phyloP scores from a whole-genome alignment of 2,329 filamentous ascomycete species.

The Xylariales sp. region DNA sequence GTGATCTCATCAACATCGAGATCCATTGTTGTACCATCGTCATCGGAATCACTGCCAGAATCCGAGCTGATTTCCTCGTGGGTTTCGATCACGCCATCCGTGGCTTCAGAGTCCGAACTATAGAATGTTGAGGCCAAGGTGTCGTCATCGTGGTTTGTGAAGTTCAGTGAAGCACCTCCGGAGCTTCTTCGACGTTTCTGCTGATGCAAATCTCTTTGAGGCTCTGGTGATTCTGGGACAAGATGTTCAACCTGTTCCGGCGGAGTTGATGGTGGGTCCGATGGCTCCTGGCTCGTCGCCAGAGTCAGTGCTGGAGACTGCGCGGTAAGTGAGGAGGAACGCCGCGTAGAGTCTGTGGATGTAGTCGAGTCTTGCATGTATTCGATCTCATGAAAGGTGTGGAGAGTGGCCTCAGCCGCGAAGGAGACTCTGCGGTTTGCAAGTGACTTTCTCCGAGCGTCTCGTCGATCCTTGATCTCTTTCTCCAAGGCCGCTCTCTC shows the following conservation, averaged over 20 bases:
- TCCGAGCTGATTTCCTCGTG: slow-evolving; percentile 44
- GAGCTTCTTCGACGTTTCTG: slow-evolving; percentile 61
- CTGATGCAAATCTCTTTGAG: slow-evolving; percentile 61
- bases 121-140: slow-evolving; percentile 74
- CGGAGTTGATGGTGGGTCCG: slow-evolving; percentile 57
- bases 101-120: slow-evolving; percentile 60
- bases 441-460: slow-evolving; percentile 86
- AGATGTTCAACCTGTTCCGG: slow-evolving; percentile 57
- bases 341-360: slow-evolving; percentile 69
- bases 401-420: slow-evolving; percentile 91
- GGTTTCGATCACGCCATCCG: slow-evolving; percentile 51
- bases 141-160: slow-evolving; percentile 61
- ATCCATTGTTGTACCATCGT: slow-evolving; percentile 73
- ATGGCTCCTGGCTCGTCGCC: slow-evolving; percentile 37
- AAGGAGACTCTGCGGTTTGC: slow-evolving; percentile 94
- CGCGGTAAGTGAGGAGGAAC: slow-evolving; percentile 57
- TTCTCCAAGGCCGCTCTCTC: slow-evolving; percentile 56
- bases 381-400: slow-evolving; percentile 95
- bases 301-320: slow-evolving; percentile 19
- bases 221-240: slow-evolving; percentile 54
- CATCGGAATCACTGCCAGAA: slow-evolving; percentile 51
- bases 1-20: slow-evolving; percentile 76
- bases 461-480: slow-evolving; percentile 66
- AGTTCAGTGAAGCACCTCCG: slow-evolving; percentile 58
- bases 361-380: slow-evolving; percentile 82